Conservation (phyloP, 352 stramenopile species). For the Phytophthora multivora region DNA sequence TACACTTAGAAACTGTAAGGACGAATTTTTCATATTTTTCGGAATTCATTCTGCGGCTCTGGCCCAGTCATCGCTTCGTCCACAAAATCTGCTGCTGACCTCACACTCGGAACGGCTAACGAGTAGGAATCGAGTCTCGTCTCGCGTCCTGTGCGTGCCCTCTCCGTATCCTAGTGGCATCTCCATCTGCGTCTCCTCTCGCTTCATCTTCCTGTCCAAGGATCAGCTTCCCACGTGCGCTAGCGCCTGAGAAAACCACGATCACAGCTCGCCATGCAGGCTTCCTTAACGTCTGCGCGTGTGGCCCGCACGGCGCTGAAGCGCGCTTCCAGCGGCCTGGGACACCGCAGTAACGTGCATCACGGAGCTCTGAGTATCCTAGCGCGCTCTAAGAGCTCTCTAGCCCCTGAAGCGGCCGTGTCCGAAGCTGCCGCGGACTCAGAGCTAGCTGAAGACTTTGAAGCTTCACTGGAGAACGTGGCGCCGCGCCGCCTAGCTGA, state of each 20-base stretch:
- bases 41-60: slow-evolving; percentile 8
- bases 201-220: slow-evolving; percentile 1
- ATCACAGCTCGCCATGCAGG: slow-evolving; percentile 22
- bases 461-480: slow-evolving; percentile 12
- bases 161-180: background rate
- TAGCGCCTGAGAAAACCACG: slow-evolving; percentile 5
- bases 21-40: too few relatives aligned
- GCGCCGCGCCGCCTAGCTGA: slow-evolving; percentile 31
- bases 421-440: slow-evolving; percentile 17
- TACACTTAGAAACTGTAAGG: too few relatives aligned
- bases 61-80: slow-evolving; percentile 37
- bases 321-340: slow-evolving; percentile 7
- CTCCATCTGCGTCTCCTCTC: background rate
- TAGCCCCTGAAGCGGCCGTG: slow-evolving; percentile 23
- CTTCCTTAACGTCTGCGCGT: slow-evolving; percentile 29
- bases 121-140: slow-evolving; percentile 10
- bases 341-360: slow-evolving; percentile 5
- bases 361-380: slow-evolving; percentile 14
- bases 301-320: slow-evolving; percentile 24
- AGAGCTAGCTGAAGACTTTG: slow-evolving; percentile 19
- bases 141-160: slow-evolving; percentile 2
- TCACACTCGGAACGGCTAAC: slow-evolving; percentile 20
- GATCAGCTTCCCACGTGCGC: background rate
- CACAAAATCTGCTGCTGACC: slow-evolving; percentile 10
- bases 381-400: slow-evolving; percentile 37